These are phyloP conservation scores for Verticillium nubilum DNA, from an alignment of 2,329 filamentous ascomycete genomes.

Conservation along the genomic window DNA sequence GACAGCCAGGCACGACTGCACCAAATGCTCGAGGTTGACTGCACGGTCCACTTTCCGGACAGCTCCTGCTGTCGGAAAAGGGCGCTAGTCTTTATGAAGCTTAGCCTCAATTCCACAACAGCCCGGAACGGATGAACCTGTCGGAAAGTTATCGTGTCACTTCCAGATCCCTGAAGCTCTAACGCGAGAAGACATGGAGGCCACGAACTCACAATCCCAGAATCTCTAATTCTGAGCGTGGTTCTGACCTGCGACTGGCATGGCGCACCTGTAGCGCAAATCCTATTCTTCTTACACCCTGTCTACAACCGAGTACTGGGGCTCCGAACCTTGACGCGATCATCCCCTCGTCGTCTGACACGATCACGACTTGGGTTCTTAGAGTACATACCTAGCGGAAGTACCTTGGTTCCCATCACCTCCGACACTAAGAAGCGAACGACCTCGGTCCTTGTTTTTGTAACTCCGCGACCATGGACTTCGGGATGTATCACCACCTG, in stretches of 20 bases:
- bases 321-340: background rate
- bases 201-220: background rate
- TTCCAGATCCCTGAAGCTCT: conserved; percentile 1
- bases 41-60: background rate
- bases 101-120: background rate
- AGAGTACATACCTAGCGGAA: background rate
- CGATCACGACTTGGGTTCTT: background rate
- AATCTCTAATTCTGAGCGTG: background rate
- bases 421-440: no score
- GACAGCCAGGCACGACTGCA: background rate
- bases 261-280: background rate
- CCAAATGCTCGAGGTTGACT: background rate
- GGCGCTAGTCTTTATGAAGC: background rate
- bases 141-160: conserved; percentile 16
- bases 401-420: no score
- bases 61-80: background rate
- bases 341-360: background rate
- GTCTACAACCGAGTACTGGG: background rate
- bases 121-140: conserved; percentile 10
- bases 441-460: background rate
- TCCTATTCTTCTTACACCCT: background rate
- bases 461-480: conserved; percentile 38
- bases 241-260: background rate
- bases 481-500: conserved; percentile 49
- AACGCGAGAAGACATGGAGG: background rate